Evolutionary conservation across 2,329 filamentous ascomycete species (phyloP), one percentile per base, ranked within the genome.

Genomic region (Rhynchosporium agropyri): DNA sequence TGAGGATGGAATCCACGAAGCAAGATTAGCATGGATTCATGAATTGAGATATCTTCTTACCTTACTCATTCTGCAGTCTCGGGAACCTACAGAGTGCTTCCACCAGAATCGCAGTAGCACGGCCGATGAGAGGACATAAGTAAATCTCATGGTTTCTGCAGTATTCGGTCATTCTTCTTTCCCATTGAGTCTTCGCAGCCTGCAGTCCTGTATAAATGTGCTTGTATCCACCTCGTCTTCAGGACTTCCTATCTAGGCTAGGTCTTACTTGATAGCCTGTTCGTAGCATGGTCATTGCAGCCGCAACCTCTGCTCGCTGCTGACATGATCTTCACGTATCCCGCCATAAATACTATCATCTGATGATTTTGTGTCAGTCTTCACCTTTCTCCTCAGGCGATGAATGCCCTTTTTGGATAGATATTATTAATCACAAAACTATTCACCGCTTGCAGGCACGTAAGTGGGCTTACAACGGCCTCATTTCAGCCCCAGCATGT

Each of bases 1-100:
- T 36, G 8, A 58, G 40, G 38, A 29, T 31, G 31, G 56, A 9
- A 58, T 50, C 20, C 3, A 50, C 29, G 45, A 58, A 38, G 13
- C 33, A 50, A 38, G 38, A 58, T 29, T 50, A 42, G 43, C 43
- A 29, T 40, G 20, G 29, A 40, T 3, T 49, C 42, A 50, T 40
- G 43, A 4, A 31, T 46, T 57, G 28, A 15, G n/a, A 20, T 43
- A 33, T 9, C 10, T n/a, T 20, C n/a, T 7, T 46, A n/a, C 43
- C 43, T 4, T 9, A 45, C 43, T 4, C n/a, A 45, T n/a, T 6
- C n/a, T n/a, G 2, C 4, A 45, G 6, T 50, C 26, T 3, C 31
- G 20, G 12, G 12, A 20, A 46, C 43, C 8, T 12, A 15, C 40
- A 43, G 43, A 20, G 43, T n/a, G 20, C n/a, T 10, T 8, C 9